These are phyloP conservation scores for Fragaria iinumae DNA, from an alignment of 306 rosid genomes.

Conservation along the genomic window DNA sequence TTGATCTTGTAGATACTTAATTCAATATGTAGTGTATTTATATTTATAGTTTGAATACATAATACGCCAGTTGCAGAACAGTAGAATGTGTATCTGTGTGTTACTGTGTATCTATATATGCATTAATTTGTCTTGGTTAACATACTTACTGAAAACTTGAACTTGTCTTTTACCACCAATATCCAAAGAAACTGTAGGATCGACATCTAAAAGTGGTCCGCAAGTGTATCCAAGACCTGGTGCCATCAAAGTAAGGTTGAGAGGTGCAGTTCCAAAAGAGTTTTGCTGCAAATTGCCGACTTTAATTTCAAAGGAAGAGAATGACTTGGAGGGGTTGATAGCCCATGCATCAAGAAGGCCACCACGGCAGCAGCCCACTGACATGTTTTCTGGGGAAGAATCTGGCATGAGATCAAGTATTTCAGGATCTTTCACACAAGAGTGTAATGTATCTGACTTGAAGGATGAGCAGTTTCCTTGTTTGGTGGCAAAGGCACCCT, in stretches of 20 bases:
- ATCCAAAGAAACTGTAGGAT: slow-evolving; percentile 52
- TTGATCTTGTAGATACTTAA: background rate
- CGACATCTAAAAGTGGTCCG: slow-evolving; percentile 46
- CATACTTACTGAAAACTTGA: slow-evolving; percentile 65
- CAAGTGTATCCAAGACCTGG: slow-evolving; percentile 88
- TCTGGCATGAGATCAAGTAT: slow-evolving; percentile 53
- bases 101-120: background rate
- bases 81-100: background rate
- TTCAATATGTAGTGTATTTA: background rate
- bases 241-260: slow-evolving; percentile 55
- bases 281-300: slow-evolving; percentile 42
- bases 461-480: slow-evolving; percentile 60
- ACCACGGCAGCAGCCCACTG: slow-evolving; percentile 61
- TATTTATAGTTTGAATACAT: background rate
- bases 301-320: slow-evolving; percentile 64
- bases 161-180: slow-evolving; percentile 59
- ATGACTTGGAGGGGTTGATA: slow-evolving; percentile 45
- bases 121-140: slow-evolving; percentile 2
- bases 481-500: slow-evolving; percentile 66
- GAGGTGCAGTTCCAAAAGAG: slow-evolving; percentile 41
- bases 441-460: slow-evolving; percentile 52
- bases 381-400: slow-evolving; percentile 37
- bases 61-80: background rate
- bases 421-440: slow-evolving; percentile 53
- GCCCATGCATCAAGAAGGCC: slow-evolving; percentile 64